Percentiles rank a stretch among this genome's conserved stretches.
These are phyloP conservation scores for Pseudocercospora eumusae DNA, from an alignment of 2,329 filamentous ascomycete species.

Conservation along the genomic window DNA sequence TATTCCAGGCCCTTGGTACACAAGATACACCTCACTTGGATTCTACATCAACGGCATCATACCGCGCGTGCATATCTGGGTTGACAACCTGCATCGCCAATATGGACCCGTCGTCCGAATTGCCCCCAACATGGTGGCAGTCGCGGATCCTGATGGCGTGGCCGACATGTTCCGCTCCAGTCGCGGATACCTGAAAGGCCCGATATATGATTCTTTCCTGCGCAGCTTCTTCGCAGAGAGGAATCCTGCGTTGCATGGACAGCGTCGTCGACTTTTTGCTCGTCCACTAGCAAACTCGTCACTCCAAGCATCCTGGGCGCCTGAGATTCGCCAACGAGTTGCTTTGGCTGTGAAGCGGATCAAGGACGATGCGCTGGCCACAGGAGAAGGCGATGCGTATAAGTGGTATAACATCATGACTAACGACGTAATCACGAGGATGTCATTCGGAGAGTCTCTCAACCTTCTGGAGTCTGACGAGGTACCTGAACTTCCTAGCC, in stretches of 20 bases:
- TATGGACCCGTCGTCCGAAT: constrained; percentile 36
- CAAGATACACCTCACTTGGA: constrained; percentile 22
- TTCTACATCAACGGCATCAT: constrained; percentile 24
- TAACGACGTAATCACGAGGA: constrained; percentile 42
- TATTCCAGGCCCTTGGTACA: constrained; percentile 28
- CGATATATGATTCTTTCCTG: constrained; percentile 32
- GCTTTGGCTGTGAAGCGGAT: constrained; percentile 39
- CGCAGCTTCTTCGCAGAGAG: constrained; percentile 40
- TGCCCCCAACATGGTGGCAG: constrained; percentile 32
- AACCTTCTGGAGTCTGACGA: constrained; percentile 37
- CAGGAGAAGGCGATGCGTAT: constrained; percentile 41
- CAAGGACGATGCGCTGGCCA: constrained; percentile 30
- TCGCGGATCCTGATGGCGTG: constrained; percentile 32
- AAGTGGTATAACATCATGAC: constrained; percentile 46
- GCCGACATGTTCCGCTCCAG: constrained; percentile 28
- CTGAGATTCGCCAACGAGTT: constrained; percentile 39
- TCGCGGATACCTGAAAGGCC: constrained; percentile 32
- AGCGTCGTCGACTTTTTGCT: constrained; percentile 41
- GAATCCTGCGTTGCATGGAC: constrained; percentile 40
- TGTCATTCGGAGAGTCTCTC: constrained; percentile 45
- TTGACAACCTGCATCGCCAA: constrained; percentile 41
- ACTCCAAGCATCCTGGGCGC: constrained; percentile 41
- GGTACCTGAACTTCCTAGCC: constrained; percentile 2
- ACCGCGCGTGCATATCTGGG: constrained; percentile 36
- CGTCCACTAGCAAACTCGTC: constrained; percentile 40